Evolutionary conservation across 441 rosid genomes (phyloP), one percentile per base, ranked within the genome.

Genomic region (Flueggea neowawraea): DNA sequence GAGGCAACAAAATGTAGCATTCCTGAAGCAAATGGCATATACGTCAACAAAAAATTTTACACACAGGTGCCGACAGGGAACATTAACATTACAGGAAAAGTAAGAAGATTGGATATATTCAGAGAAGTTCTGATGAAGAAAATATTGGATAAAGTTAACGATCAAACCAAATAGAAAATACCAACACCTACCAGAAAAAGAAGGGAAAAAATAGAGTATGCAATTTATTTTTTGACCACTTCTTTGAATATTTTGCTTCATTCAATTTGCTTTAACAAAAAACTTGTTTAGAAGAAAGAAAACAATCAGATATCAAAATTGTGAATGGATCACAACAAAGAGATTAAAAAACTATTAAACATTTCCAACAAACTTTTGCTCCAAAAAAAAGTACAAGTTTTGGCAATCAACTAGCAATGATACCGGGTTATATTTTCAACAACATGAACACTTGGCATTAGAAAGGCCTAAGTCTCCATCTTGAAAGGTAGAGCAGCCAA

Each of bases 1-100:
- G 14, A 94, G 88, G 73, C 73, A 84, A 60, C 89, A 87, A 79
- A 94, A 94, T 50, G 82, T 77, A 67, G 89, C 96, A 77, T 77
- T 76, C 97, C 99, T 94, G 94, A 70, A 66, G 51, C 41, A 36
- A 36, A 36, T 36, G 9, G 50, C 50, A 47, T 47, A 47, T 47
- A 47, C 0, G n/a, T 47, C 5, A 10, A 47, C n/a, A 36, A 5
- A 36, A 22, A 36, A 1, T 36, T 36, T 36, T 5, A 36, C 41
- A 36, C 41, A 36, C n/a, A 36, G 41, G 41, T 36, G 6, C 41
- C 4, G 9, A 36, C 6, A 36, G 6, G 6, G 41, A 36, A 36
- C 50, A 47, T 10, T 1, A 47, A 47, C 10, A 11, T 47, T 47
- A 9, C 50, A 47, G n/a, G 50, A 47, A n/a, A 5, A 36, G 9